These are phyloP conservation scores for Tulasnella sp. DNA, from an alignment of 768 basidiomycete genomes.

Conservation along the genomic window DNA sequence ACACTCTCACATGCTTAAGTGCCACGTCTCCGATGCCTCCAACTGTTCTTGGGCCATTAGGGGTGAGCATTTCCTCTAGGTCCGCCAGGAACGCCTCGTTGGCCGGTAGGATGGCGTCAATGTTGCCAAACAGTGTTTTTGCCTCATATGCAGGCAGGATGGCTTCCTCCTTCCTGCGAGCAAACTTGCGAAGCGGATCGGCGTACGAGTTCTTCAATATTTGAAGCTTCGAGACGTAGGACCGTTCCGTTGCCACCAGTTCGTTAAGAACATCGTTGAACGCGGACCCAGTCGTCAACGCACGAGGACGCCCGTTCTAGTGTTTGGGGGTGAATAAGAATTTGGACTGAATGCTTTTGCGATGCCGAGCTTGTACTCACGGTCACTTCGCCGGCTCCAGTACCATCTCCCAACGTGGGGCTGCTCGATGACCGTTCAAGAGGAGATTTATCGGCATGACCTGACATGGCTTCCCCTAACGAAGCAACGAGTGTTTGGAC, in stretches of 20 bases:
- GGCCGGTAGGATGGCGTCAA: constrained; percentile 78
- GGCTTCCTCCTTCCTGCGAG: constrained; percentile 69
- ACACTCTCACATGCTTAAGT: constrained; percentile 43
- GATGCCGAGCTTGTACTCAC: constrained; percentile 3
- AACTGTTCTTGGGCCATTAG: constrained; percentile 43
- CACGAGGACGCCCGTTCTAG: constrained; percentile 33
- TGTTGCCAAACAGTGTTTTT: constrained; percentile 85
- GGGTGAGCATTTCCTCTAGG: constrained; percentile 62
- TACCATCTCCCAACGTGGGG: constrained; percentile 10
- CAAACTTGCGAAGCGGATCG: constrained; percentile 77
- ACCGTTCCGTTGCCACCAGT: constrained; percentile 76
- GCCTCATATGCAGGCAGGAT: constrained; percentile 87
- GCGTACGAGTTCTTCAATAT: constrained; percentile 77
- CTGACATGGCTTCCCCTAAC: constrained; percentile 48
- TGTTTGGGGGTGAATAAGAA: neutral
- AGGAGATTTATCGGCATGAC: neutral
- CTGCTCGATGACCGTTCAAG: constrained; percentile 13
- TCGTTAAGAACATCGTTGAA: constrained; percentile 71
- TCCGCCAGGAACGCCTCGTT: constrained; percentile 78
- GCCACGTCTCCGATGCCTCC: constrained; percentile 74
- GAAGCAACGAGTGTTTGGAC: constrained; percentile 69
- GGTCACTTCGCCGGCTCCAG: neutral
- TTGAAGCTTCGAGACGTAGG: constrained; percentile 72
- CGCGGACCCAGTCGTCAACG: constrained; percentile 50
- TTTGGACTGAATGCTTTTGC: neutral